phyloP scores from a whole-genome alignment of 2,329 filamentous ascomycete species.

The Colletotrichum destructivum region DNA sequence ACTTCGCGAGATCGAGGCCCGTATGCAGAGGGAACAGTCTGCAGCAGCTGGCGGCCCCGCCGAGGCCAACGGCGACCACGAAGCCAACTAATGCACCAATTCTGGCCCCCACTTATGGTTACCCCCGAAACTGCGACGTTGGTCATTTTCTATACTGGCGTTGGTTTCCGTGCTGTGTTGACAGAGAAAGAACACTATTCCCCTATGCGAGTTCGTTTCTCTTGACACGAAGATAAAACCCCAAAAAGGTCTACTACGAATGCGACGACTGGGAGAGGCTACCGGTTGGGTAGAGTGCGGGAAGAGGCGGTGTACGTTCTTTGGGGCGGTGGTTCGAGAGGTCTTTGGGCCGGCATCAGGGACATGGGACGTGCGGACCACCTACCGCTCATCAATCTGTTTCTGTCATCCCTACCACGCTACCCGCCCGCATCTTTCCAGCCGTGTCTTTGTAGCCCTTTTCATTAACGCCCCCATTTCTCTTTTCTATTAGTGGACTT shows the following conservation, averaged over 20 bases:
- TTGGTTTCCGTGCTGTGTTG: slow-evolving; percentile 62
- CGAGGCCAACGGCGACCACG: slow-evolving; percentile 71
- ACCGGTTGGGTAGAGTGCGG: slow-evolving; percentile 40
- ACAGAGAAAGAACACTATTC: slow-evolving; percentile 61
- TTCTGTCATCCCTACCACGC: slow-evolving; percentile 34
- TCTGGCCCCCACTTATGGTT: slow-evolving; percentile 40
- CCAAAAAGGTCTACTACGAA: slow-evolving; percentile 45
- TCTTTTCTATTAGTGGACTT: slow-evolving; percentile 72
- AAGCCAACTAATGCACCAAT: slow-evolving; percentile 60
- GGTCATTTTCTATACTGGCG: slow-evolving; percentile 64
- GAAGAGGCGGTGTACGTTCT: slow-evolving; percentile 35
- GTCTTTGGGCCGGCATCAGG: slow-evolving; percentile 15
- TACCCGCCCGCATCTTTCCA: slow-evolving; percentile 39
- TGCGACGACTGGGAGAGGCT: slow-evolving; percentile 43
- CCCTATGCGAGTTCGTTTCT: slow-evolving; percentile 57
- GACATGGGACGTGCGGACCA: slow-evolving; percentile 17
- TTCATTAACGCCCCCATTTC: slow-evolving; percentile 52
- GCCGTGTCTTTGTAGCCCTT: slow-evolving; percentile 44
- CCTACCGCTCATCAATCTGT: slow-evolving; percentile 33
- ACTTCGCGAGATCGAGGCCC: slow-evolving; percentile 97
- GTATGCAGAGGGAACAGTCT: slow-evolving; percentile 91
- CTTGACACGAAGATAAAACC: slow-evolving; percentile 52
- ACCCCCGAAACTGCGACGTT: slow-evolving; percentile 58
- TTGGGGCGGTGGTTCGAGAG: slow-evolving; percentile 19
- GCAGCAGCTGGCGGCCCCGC: slow-evolving; percentile 56